Conservation (phyloP, 768 basidiomycete genomes). For the Leccinum fibrillosum region DNA sequence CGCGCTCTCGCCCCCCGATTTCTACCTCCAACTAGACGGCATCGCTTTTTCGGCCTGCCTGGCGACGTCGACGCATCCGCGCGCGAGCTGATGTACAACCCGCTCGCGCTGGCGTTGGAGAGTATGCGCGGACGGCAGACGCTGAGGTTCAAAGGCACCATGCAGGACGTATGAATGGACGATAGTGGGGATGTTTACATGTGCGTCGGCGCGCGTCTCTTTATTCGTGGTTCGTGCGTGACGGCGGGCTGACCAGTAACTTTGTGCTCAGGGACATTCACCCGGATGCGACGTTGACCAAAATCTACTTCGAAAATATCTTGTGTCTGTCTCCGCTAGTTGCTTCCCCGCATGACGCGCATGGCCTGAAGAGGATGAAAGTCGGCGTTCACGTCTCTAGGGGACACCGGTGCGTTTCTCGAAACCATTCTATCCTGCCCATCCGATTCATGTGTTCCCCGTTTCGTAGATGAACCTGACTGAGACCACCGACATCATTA, state of each 20-base stretch:
- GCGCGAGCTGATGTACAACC: slow-evolving; percentile 55
- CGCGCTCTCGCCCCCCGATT: slow-evolving; percentile 69
- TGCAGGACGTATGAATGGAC: slow-evolving; percentile 58
- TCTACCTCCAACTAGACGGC: slow-evolving; percentile 68
- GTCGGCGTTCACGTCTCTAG: slow-evolving; percentile 67
- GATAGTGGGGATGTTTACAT: slow-evolving; percentile 45
- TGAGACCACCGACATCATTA: slow-evolving; percentile 58
- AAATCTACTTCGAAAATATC: slow-evolving; percentile 67
- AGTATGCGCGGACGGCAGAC: slow-evolving; percentile 75
- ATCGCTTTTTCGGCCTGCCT: slow-evolving; percentile 61
- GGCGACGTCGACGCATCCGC: slow-evolving; percentile 13
- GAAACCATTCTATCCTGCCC: not conserved
- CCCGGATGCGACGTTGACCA: slow-evolving; percentile 56
- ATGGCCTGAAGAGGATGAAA: slow-evolving; percentile 36
- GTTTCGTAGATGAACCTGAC: slow-evolving; percentile 56
- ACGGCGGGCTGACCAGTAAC: not conserved
- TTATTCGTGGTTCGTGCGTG: not conserved
- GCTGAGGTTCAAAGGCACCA: slow-evolving; percentile 54
- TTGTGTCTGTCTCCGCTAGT: slow-evolving; percentile 51
- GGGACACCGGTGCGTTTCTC: slow-evolving; percentile 52
- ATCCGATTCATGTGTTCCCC: not conserved
- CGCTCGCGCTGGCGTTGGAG: slow-evolving; percentile 68
- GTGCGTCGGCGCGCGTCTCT: slow-evolving; percentile 26
- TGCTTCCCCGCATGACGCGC: slow-evolving; percentile 19
- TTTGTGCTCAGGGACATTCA: slow-evolving; percentile 57